Conservation (phyloP, 108 stramenopile species). For the Cyclostephanos tholiformis region DNA sequence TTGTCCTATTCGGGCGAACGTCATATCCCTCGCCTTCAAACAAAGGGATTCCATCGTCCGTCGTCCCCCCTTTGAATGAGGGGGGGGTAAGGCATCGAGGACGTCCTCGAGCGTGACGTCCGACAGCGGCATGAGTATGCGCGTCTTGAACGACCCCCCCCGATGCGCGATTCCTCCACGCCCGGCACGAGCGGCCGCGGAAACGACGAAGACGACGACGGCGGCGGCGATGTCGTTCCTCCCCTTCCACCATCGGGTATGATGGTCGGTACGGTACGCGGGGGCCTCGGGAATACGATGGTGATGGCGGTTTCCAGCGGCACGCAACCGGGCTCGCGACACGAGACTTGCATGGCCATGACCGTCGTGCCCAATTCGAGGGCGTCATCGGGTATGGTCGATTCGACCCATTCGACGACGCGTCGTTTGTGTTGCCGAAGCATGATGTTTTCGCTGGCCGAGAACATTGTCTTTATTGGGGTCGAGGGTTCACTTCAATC, state of each 20-base stretch:
- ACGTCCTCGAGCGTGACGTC: constrained; percentile 84
- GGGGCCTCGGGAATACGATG: constrained; percentile 77
- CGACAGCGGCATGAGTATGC: constrained; percentile 84
- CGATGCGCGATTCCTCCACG: constrained; percentile 51
- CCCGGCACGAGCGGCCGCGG: constrained; percentile 42
- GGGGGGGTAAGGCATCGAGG: constrained; percentile 83
- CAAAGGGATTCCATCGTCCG: constrained; percentile 65
- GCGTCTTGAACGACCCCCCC: constrained; percentile 80
- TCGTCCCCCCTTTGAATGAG: constrained; percentile 71
- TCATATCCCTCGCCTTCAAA: constrained; percentile 72
- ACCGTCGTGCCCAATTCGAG: constrained; percentile 79
- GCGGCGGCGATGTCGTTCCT: constrained; percentile 8
- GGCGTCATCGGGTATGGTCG: constrained; percentile 72
- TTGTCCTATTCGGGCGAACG: constrained; percentile 84
- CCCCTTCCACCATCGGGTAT: constrained; percentile 7
- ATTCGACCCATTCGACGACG: constrained; percentile 75
- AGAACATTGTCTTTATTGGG: constrained; percentile 81
- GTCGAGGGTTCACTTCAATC: no score
- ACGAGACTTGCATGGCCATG: constrained; percentile 90
- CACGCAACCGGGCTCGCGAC: constrained; percentile 83
- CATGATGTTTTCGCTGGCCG: constrained; percentile 86
- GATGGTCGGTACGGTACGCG: no score
- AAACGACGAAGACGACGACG: constrained; percentile 33
- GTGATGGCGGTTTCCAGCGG: constrained; percentile 86
- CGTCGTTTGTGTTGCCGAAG: constrained; percentile 85